phyloP scores from a whole-genome alignment of 169 alveolate genomes.

The Plasmodium blacklocki region DNA sequence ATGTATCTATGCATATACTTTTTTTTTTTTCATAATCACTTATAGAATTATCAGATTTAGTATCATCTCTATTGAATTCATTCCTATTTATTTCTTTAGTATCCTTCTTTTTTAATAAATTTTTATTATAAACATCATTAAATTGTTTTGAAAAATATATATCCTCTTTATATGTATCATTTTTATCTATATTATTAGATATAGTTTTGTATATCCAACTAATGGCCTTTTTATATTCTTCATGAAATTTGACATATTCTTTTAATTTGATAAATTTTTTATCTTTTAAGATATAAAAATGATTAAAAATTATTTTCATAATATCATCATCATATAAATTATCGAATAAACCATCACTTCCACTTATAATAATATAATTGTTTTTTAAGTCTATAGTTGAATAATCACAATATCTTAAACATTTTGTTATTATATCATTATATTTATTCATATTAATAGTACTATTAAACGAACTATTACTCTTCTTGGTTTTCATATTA shows the following conservation, averaged over 20 bases:
- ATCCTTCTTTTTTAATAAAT: not conserved
- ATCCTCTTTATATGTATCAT: not conserved
- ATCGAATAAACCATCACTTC: constrained; percentile 73
- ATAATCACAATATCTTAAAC: constrained; percentile 65
- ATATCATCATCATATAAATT: constrained; percentile 75
- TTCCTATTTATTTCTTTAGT: not conserved
- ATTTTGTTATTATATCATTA: constrained; percentile 57
- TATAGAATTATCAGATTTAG: no score
- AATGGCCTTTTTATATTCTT: constrained; percentile 19
- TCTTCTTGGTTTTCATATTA: not conserved
- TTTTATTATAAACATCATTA: no score
- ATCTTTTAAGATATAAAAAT: constrained; percentile 43
- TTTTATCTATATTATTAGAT: not conserved
- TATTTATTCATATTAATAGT: constrained; percentile 47
- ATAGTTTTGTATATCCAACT: not conserved
- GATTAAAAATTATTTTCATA: constrained; percentile 44
- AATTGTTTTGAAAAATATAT: no score
- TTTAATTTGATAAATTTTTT: constrained; percentile 50
- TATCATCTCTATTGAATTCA: no score
- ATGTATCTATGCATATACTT: no score
- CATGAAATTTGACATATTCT: constrained; percentile 13
- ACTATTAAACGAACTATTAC: constrained; percentile 1
- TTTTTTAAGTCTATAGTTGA: constrained; percentile 20
- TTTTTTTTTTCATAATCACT: no score
- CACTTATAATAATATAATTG: constrained; percentile 68